phyloP scores from a whole-genome alignment of 495 filamentous ascomycete genomes.

The Cudoniella acicularis region DNA sequence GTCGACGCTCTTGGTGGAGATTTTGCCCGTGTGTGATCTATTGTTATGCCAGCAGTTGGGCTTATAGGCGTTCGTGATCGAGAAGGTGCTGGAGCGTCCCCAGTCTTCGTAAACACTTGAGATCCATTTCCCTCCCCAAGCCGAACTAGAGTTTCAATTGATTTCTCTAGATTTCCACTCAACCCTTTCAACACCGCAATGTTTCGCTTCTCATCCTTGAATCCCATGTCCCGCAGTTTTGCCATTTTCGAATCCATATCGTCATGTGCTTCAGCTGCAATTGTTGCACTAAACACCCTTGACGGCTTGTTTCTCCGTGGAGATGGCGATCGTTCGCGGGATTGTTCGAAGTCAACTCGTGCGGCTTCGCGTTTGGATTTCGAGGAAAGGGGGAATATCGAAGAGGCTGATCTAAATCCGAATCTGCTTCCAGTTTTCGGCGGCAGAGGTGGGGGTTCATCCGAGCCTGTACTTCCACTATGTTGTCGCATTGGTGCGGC shows the following conservation, averaged over 20 bases:
- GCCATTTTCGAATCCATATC: conserved; percentile 67
- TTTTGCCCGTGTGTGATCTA: conserved; percentile 30
- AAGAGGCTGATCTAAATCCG: conserved; percentile 71
- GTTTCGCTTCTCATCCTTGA: conserved; percentile 78
- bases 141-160: conserved; percentile 77
- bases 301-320: conserved; percentile 32
- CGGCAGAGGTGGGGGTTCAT: conserved; percentile 75
- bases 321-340: conserved; percentile 26
- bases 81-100: conserved; percentile 31
- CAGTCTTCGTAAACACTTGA: conserved; percentile 32
- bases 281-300: conserved; percentile 19
- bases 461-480: conserved; percentile 40
- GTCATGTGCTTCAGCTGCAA: conserved; percentile 28
- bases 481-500: conserved; percentile 33
- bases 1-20: conserved; percentile 41
- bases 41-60: conserved; percentile 19
- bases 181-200: conserved; percentile 72
- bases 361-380: conserved; percentile 39
- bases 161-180: conserved; percentile 76
- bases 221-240: conserved; percentile 86
- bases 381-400: conserved; percentile 53
- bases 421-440: conserved; percentile 78
- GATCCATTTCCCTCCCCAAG: conserved; percentile 60
- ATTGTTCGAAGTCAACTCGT: conserved; percentile 12
- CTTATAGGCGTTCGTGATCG: conserved; percentile 41